phyloP scores from a whole-genome alignment of 176 grass and related monocot genomes.

The maize (Zea mays) region Zm-B73-REFERENCE-NAM-5.0 NC_050102.1:86466501-86467000 shows the following conservation, averaged over 20 bases:
- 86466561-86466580: neutral
- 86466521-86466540: too few species aligned
- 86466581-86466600: neutral
- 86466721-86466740: slow-evolving; percentile 22
- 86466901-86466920: neutral
- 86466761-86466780: neutral
- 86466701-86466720: slow-evolving; percentile 53
- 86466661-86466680: slow-evolving; percentile 94
- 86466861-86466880: neutral
- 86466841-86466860: slow-evolving; percentile 30
- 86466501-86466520: neutral
- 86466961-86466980: slow-evolving; percentile 46
- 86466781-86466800: neutral
- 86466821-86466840: slow-evolving; percentile 40
- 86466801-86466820: slow-evolving; percentile 12
- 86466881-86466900: neutral
- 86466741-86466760: too few species aligned
- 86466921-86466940: slow-evolving; percentile 11
- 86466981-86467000: slow-evolving; percentile 36
- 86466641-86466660: slow-evolving; percentile 94
- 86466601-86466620: neutral
- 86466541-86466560: too few species aligned
- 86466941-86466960: slow-evolving; percentile 41
- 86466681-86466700: slow-evolving; percentile 61
- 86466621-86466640: slow-evolving; percentile 37